Conservation (phyloP, 192 early-diverging fungal genomes). For the Coemansia furcata region DNA sequence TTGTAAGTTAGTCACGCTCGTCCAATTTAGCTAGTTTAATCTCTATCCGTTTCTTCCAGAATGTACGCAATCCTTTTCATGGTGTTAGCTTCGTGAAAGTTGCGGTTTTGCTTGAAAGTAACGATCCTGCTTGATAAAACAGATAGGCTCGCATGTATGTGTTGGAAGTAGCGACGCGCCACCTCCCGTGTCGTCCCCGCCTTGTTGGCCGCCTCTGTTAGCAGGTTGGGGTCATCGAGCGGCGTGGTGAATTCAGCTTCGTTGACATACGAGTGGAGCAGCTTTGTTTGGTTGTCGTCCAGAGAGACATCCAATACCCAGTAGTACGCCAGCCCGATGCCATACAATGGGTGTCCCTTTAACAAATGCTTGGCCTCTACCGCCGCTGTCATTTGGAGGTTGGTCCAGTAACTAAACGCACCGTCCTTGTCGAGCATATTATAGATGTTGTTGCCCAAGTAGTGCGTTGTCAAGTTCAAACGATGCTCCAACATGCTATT, state of each 20-base stretch:
- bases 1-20: too few relatives aligned
- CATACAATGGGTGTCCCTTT: slow-evolving; percentile 15
- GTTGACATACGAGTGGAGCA: slow-evolving; percentile 18
- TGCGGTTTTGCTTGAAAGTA: too few relatives aligned
- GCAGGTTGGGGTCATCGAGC: slow-evolving; percentile 3
- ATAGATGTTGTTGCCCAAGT: slow-evolving; percentile 20
- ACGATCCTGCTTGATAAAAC: too few relatives aligned
- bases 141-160: too few relatives aligned
- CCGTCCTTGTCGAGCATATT: slow-evolving; percentile 13
- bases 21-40: too few relatives aligned
- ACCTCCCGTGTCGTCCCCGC: slow-evolving; percentile 23
- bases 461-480: slow-evolving; percentile 4
- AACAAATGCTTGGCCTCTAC: background rate
- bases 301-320: slow-evolving; percentile 16
- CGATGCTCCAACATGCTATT: background rate
- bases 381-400: slow-evolving; percentile 13
- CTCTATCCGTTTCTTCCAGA: too few relatives aligned
- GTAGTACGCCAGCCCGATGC: slow-evolving; percentile 12
- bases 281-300: slow-evolving; percentile 2
- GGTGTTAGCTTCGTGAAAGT: too few relatives aligned
- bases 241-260: slow-evolving; percentile 3
- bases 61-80: too few relatives aligned
- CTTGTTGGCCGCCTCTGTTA: slow-evolving; percentile 15
- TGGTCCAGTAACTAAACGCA: slow-evolving; percentile 14
- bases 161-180: slow-evolving; percentile 26